Base-by-base conservation (phyloP, 352 stramenopile genomes). In the Globisporangium takayamanum region DNA sequence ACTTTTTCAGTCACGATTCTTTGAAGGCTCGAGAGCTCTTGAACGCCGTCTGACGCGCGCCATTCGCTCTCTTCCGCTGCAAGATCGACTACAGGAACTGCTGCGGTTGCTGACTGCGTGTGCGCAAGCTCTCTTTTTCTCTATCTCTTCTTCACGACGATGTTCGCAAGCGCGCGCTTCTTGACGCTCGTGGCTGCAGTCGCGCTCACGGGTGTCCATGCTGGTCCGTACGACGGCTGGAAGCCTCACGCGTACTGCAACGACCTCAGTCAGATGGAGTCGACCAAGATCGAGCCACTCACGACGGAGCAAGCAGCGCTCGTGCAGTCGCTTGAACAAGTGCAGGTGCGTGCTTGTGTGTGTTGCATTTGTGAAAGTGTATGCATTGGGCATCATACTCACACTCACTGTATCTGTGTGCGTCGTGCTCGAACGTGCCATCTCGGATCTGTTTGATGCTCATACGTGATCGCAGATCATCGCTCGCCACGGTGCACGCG, bases 191-290 rank as follows among this genome's bases (percentile, higher is more conserved):
- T 73, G 48, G 54, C 62, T 20, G 11, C 61, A 30, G 52, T 44
- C 25, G 53, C 59, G 15, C 39, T 60, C 14, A 36, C 50, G 12
- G 51, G 25, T 20, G 63, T 62, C 30, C 53, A 55, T 6, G 73
- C 74, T 14, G 68, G 73, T 0, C 73, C 72, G 18, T 94, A 86
- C 55, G 82, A 94, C 55, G 75, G 72, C 30, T 94, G 84, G 84
- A 70, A 82, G 59, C 80, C 81, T 46, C 84, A 92, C 45, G 77
- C 70, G 46, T 94, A 94, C 73, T 94, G 84, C 63, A 92, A 92
- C 42, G 73, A 76, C 42, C 68, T 90, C 30, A 67, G 80, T 18
- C 58, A 64, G 65, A 92, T 92, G 61, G 78, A 77, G 22, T 64
- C 65, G 25, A 66, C 76, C 39, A 70, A 69, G 44, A 89, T 94